Conservation (phyloP, 1,284 basidiomycete species). For the Kalmanozyma brasiliensis region DNA sequence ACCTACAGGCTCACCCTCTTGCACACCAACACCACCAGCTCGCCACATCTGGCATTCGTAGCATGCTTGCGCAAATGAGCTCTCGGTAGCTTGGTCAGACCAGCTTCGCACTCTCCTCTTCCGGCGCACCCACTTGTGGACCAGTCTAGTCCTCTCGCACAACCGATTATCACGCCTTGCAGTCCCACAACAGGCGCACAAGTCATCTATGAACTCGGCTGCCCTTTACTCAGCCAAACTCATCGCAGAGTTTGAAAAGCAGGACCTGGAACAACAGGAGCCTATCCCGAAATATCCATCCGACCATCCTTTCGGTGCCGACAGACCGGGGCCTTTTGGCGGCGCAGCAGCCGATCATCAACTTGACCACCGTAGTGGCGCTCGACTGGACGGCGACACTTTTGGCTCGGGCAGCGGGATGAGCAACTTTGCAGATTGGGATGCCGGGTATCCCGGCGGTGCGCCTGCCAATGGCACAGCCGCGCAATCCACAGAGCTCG, state of each 20-base stretch:
- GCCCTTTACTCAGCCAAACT: constrained; percentile 39
- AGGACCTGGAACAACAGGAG: constrained; percentile 9
- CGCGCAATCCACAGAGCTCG: too few species aligned
- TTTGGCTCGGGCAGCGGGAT: constrained; percentile 17
- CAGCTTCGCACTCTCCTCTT: too few species aligned
- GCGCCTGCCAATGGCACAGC: constrained; percentile 1
- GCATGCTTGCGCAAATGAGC: too few species aligned
- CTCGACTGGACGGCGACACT: neutral
- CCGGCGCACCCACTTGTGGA: too few species aligned
- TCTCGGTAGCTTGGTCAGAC: too few species aligned
- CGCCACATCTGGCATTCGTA: too few species aligned
- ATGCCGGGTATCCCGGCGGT: constrained; percentile 14
- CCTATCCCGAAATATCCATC: constrained; percentile 23
- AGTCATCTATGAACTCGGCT: constrained; percentile 35
- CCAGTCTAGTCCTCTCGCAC: too few species aligned
- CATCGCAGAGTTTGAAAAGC: constrained; percentile 46
- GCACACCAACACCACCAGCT: neutral
- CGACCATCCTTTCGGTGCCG: constrained; percentile 36
- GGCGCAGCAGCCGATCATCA: constrained; percentile 10
- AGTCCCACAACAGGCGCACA: neutral
- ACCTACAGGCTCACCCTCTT: constrained; percentile 1
- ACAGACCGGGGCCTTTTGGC: constrained; percentile 34
- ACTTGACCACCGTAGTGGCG: neutral
- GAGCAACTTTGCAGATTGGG: constrained; percentile 28
- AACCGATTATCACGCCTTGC: too few species aligned